Percentiles rank a stretch among this genome's conserved stretches.
phyloP scores from a whole-genome alignment of 805 yeast genomes.

The Wickerhamomyces bisporus region DNA sequence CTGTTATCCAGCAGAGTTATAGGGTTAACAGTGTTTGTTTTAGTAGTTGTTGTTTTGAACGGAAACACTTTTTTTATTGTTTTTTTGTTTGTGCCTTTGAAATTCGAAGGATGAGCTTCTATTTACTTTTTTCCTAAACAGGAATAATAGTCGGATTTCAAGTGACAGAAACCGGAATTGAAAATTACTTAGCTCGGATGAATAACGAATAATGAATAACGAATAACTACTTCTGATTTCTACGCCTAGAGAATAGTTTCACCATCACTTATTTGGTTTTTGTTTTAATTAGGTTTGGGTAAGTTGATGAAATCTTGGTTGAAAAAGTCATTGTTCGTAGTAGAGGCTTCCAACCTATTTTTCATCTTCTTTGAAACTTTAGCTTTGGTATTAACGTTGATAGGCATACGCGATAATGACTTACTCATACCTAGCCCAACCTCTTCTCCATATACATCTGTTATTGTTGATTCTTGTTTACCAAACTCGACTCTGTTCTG shows the following conservation, averaged over 20 bases:
- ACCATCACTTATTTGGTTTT: no score
- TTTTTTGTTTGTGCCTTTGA: conserved; percentile 10
- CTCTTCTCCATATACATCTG: conserved; percentile 73
- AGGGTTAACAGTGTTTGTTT: no score
- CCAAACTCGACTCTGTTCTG: conserved; percentile 87
- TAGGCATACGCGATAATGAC: conserved; percentile 22
- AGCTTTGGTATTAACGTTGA: conserved; percentile 46
- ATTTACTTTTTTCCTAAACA: conserved; percentile 21
- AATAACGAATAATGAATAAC: no score
- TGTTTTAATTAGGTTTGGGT: conserved; percentile 2
- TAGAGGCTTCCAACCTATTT: conserved; percentile 31
- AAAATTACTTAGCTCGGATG: no score
- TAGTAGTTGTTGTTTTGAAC: no score
- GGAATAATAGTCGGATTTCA: conserved; percentile 4
- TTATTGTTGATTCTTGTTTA: conserved; percentile 54
- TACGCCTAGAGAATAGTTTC: no score
- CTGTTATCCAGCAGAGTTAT: no score
- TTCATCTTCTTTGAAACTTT: conserved; percentile 59
- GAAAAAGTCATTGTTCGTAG: conserved; percentile 14
- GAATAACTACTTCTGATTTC: no score
- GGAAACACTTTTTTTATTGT: conserved; percentile 2
- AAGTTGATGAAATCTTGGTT: conserved; percentile 17
- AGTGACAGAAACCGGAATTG: neutral
- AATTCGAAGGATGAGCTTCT: conserved; percentile 2
- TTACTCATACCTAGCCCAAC: conserved; percentile 71